Conservation (phyloP, 495 filamentous ascomycete species). For the Aspergillus egyptiacus region DNA sequence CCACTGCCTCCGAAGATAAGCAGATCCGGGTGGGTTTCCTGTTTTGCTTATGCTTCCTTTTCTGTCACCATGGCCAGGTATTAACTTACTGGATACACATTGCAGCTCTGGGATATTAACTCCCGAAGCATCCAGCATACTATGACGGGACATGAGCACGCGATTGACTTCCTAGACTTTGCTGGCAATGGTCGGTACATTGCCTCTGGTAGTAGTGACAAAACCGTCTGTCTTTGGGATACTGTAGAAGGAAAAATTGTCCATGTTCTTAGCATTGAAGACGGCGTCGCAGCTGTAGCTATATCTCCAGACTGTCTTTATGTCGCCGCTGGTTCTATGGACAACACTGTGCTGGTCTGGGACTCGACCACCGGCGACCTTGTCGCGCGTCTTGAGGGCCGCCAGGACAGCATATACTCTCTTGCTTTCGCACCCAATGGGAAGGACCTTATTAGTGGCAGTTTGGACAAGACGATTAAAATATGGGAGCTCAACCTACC, state of each 20-base stretch:
- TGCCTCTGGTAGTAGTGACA: slow-evolving; percentile 81
- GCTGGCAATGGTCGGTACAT: slow-evolving; percentile 82
- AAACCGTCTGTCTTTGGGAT: slow-evolving; percentile 86
- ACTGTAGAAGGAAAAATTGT: slow-evolving; percentile 68
- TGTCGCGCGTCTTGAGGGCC: slow-evolving; percentile 78
- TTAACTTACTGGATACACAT: too few species aligned
- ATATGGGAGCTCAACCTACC: slow-evolving; percentile 82
- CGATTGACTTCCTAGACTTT: slow-evolving; percentile 91
- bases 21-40: slow-evolving; percentile 69
- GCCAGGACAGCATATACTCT: slow-evolving; percentile 89
- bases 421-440: slow-evolving; percentile 88
- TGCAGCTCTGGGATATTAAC: slow-evolving; percentile 82
- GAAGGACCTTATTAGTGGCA: slow-evolving; percentile 80
- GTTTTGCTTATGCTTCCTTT: neutral
- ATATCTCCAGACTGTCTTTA: slow-evolving; percentile 84
- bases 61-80: too few species aligned
- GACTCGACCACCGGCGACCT: slow-evolving; percentile 75
- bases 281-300: slow-evolving; percentile 85
- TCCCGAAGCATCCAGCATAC: slow-evolving; percentile 70
- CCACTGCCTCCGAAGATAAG: slow-evolving; percentile 88
- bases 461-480: slow-evolving; percentile 92
- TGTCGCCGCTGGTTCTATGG: slow-evolving; percentile 80
- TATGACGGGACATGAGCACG: slow-evolving; percentile 83
- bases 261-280: slow-evolving; percentile 76
- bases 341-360: slow-evolving; percentile 90